Evolutionary conservation across 257 asterid species (phyloP).

Genomic region (Solanum rostratum): DNA sequence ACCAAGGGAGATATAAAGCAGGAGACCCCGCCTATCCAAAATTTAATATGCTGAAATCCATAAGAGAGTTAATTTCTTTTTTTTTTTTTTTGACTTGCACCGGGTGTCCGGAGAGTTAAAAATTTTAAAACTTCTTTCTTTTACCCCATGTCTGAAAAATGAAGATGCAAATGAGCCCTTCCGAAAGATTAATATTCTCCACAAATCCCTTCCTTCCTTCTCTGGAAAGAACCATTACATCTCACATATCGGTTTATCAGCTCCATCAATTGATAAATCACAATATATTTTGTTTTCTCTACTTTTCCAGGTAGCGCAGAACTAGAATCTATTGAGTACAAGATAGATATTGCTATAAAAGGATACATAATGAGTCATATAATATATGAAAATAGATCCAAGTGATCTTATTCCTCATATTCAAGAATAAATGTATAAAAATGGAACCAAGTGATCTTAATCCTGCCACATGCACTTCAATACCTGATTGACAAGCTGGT

Average conservation of each 20-base stretch:
- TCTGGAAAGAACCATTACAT: not conserved
- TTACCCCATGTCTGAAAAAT: not conserved
- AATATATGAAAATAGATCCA: not conserved
- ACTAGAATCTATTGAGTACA: not conserved
- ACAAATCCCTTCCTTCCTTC: not conserved
- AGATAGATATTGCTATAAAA: not conserved
- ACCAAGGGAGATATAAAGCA: not conserved
- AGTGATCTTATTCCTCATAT: not conserved
- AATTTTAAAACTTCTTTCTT: not conserved
- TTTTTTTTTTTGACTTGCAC: no score
- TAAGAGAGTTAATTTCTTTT: no score
- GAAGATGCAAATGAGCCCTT: not conserved
- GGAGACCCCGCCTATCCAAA: not conserved
- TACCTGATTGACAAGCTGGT: conserved; percentile 88
- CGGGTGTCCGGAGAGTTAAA: no score
- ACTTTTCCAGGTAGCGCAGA: not conserved
- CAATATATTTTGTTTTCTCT: not conserved
- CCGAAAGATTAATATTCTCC: not conserved
- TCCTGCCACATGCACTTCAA: not conserved
- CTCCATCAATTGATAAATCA: not conserved
- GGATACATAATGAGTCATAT: not conserved
- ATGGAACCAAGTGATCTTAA: not conserved
- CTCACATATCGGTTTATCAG: not conserved
- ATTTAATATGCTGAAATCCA: not conserved
- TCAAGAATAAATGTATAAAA: not conserved